Percentiles rank a stretch among this genome's conserved stretches.
Evolutionary conservation across 2,329 filamentous ascomycete genomes (phyloP).

Genomic region (Fusarium denticulatum): DNA sequence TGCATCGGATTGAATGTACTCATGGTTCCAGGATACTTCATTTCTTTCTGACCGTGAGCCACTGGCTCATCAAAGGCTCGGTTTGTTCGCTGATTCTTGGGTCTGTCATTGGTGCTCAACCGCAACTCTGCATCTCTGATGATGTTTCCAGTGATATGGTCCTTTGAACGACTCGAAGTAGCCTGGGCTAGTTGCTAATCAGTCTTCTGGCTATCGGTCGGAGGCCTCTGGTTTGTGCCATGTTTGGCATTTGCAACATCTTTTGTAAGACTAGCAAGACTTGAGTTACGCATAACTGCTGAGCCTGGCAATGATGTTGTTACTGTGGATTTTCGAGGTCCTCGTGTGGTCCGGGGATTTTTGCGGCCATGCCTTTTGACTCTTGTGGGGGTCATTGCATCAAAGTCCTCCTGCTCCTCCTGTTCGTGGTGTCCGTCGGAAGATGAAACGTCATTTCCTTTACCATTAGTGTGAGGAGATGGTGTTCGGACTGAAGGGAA

Average conservation of each 20-base stretch:
- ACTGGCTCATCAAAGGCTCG: background rate
- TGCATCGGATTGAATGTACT: background rate
- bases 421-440: background rate
- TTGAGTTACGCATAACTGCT: conserved; percentile 27
- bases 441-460: background rate
- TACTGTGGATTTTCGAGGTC: conserved; percentile 6
- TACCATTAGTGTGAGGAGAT: background rate
- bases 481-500: background rate
- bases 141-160: background rate
- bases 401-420: conserved; percentile 10
- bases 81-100: conserved; percentile 1
- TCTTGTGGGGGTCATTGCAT: conserved; percentile 35
- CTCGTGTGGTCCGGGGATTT: conserved; percentile 23
- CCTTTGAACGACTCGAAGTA: conserved; percentile 7
- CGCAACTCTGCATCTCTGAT: background rate
- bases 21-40: background rate
- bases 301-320: conserved; percentile 40
- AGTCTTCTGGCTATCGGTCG: conserved; percentile 25
- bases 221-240: background rate
- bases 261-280: conserved; percentile 14
- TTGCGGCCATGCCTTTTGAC: conserved; percentile 7
- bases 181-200: conserved; percentile 37
- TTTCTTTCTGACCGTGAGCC: background rate
- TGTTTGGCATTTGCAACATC: background rate
- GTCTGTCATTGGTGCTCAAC: conserved; percentile 1